A percentile compares a stretch with the other conserved stretches of the same genome.
Evolutionary conservation across 768 basidiomycete species (phyloP).

Genomic region (Kwoniella shandongensis): DNA sequence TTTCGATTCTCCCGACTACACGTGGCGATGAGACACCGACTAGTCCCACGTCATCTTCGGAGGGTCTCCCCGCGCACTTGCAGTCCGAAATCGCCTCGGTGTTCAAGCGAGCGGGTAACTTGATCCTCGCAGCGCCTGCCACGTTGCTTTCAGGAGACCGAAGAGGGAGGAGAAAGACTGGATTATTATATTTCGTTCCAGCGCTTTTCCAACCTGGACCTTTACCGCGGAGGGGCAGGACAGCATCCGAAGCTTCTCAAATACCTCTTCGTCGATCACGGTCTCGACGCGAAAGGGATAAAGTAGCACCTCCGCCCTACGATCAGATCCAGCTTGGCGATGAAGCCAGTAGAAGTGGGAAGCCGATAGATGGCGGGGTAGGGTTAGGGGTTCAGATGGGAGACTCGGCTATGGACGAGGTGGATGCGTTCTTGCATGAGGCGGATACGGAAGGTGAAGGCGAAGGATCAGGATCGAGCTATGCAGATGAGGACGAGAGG

Average conservation of each 20-base stretch:
- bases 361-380: not conserved
- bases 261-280: slow-evolving; percentile 26
- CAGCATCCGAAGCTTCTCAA: slow-evolving; percentile 35
- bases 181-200: slow-evolving; percentile 41
- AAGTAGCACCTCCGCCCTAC: slow-evolving; percentile 30
- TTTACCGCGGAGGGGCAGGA: slow-evolving; percentile 22
- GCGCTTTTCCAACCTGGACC: slow-evolving; percentile 33
- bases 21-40: slow-evolving; percentile 13
- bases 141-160: slow-evolving; percentile 20
- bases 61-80: slow-evolving; percentile 5
- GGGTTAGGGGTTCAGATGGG: not conserved
- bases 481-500: slow-evolving; percentile 15
- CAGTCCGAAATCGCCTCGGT: slow-evolving; percentile 28
- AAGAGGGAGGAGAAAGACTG: slow-evolving; percentile 17
- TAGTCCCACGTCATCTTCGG: slow-evolving; percentile 13
- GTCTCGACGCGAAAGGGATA: slow-evolving; percentile 7
- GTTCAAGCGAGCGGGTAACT: slow-evolving; percentile 37
- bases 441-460: slow-evolving; percentile 11
- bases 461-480: slow-evolving; percentile 1
- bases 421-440: slow-evolving; percentile 31
- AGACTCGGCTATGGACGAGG: slow-evolving; percentile 28
- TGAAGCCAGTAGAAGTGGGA: not conserved
- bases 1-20: slow-evolving; percentile 27
- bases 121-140: slow-evolving; percentile 42
- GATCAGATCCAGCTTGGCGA: slow-evolving; percentile 5